Percentiles rank a stretch among this genome's conserved stretches.
phyloP scores from a whole-genome alignment of 2,329 filamentous ascomycete genomes.

The Aspergillus persii region DNA sequence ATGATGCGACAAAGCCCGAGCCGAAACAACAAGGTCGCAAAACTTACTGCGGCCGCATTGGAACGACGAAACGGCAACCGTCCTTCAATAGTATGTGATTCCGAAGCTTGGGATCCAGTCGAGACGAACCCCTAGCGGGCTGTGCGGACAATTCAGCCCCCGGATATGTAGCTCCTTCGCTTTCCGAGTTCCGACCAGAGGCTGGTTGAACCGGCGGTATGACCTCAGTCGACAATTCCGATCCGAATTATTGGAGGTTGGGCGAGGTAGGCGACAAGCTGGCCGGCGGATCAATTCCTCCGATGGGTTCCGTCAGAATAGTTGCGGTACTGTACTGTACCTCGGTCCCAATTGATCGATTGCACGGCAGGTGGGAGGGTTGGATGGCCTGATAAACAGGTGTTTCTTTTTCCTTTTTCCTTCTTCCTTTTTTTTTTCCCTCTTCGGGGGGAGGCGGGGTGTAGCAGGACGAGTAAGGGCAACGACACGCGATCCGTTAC shows the following conservation, averaged over 20 bases:
- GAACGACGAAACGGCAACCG: conserved; percentile 6
- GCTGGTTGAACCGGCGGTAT: background rate
- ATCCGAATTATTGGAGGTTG: conserved; percentile 1
- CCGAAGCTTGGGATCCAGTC: background rate
- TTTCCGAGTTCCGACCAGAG: background rate
- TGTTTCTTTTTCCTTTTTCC: background rate
- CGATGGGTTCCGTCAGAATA: background rate
- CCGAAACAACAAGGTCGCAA: background rate
- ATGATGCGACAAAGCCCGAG: conserved; percentile 1
- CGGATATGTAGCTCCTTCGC: background rate
- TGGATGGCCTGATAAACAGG: background rate
- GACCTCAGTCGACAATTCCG: background rate
- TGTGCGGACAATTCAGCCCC: background rate
- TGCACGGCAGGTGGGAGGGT: conserved; percentile 8
- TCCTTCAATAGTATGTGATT: background rate
- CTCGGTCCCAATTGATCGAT: background rate
- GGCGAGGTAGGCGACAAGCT: background rate
- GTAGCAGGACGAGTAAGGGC: conserved; percentile 20
- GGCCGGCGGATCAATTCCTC: background rate
- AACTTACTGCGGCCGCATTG: conserved; percentile 41
- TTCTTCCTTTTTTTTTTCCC: conserved; percentile 5
- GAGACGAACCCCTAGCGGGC: background rate
- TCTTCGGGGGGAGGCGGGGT: conserved; percentile 13
- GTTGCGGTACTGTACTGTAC: background rate
- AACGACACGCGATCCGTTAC: conserved; percentile 24